These are phyloP conservation scores for Crucihimalaya himalaica DNA, from an alignment of 345 rosid species.

Conservation along the genomic window DNA sequence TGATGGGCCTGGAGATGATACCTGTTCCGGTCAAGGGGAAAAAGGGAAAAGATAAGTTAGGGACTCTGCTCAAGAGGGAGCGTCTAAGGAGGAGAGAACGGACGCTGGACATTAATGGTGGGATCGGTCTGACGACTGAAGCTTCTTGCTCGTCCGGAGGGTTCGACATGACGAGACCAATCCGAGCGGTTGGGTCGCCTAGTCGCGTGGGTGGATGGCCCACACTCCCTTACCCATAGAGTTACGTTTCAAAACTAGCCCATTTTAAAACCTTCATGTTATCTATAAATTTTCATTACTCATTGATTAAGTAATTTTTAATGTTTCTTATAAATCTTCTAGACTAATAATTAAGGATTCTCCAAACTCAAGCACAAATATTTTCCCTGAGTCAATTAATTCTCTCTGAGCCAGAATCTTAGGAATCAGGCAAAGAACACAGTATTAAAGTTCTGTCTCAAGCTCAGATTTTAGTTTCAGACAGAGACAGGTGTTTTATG, in stretches of 20 bases:
- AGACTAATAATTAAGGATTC: not conserved
- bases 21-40: conserved; percentile 56
- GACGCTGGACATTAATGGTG: conserved; percentile 36
- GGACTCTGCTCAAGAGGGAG: conserved; percentile 49
- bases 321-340: conserved; percentile 5
- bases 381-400: not conserved
- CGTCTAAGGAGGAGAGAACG: conserved; percentile 52
- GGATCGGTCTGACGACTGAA: conserved; percentile 25
- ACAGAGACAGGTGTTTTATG: conserved; percentile 22
- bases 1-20: conserved; percentile 89
- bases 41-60: conserved; percentile 31
- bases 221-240: conserved; percentile 47
- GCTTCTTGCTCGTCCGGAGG: conserved; percentile 46
- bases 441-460: conserved; percentile 12
- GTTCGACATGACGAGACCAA: conserved; percentile 43
- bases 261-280: not conserved
- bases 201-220: conserved; percentile 45
- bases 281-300: conserved; percentile 4
- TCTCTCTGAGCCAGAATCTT: not conserved
- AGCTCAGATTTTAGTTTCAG: conserved; percentile 25
- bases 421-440: not conserved
- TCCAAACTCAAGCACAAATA: not conserved
- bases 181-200: conserved; percentile 25
- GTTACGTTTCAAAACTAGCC: conserved; percentile 13
- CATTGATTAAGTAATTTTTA: not conserved